Conservation (phyloP, 192 early-diverging fungal species). For the Phycomyces blakesleeanus region DNA sequence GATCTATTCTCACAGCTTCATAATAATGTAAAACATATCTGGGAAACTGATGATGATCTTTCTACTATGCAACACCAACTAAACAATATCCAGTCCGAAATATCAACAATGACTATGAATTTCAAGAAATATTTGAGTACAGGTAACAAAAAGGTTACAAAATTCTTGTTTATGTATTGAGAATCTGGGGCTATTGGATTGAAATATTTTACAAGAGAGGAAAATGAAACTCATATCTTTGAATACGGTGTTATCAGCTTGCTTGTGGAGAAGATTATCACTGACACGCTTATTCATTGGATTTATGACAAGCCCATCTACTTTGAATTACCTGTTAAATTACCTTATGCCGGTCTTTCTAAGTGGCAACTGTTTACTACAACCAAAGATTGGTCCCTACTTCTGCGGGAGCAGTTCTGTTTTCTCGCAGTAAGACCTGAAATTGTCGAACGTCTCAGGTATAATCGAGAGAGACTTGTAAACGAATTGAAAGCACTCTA, state of each 20-base stretch:
- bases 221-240: not conserved
- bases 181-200: not conserved
- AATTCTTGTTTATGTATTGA: not conserved
- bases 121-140: slow-evolving; percentile 1
- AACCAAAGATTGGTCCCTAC: slow-evolving; percentile 7
- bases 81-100: slow-evolving; percentile 22
- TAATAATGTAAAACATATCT: slow-evolving; percentile 23
- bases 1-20: slow-evolving; percentile 12
- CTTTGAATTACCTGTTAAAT: slow-evolving; percentile 12
- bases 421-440: slow-evolving; percentile 12
- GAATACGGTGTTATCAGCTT: slow-evolving; percentile 11
- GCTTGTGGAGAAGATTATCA: slow-evolving; percentile 16
- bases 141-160: not conserved
- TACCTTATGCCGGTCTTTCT: slow-evolving; percentile 9
- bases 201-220: not conserved
- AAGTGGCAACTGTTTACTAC: not conserved
- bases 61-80: slow-evolving; percentile 40
- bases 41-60: slow-evolving; percentile 44
- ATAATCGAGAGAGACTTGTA: not conserved
- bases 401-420: slow-evolving; percentile 16
- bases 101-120: slow-evolving; percentile 10
- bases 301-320: slow-evolving; percentile 6
- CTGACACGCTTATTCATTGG: slow-evolving; percentile 1
- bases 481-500: not conserved
- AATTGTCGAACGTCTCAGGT: not conserved